Percentiles rank a stretch among this genome's conserved stretches.
Conservation (phyloP, 306 rosid genomes). For the Ochetophila trinervis region DNA sequence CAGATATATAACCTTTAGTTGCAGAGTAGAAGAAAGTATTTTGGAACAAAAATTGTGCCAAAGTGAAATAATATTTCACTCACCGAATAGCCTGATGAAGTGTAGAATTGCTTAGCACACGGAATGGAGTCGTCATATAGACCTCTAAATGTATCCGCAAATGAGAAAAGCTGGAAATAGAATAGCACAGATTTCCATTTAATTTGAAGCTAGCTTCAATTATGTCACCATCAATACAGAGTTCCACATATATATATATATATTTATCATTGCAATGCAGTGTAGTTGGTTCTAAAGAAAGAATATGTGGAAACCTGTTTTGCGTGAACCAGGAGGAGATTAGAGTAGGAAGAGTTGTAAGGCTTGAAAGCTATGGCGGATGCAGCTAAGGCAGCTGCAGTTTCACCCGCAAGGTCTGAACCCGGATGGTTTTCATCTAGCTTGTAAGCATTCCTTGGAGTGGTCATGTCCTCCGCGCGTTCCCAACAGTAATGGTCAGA, state of each 20-base stretch:
- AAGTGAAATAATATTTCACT: not conserved
- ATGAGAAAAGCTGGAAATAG: constrained; percentile 64
- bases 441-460: constrained; percentile 66
- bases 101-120: constrained; percentile 54
- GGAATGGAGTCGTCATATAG: constrained; percentile 57
- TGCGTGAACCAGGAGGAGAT: constrained; percentile 63
- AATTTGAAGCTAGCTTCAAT: no score
- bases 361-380: constrained; percentile 76
- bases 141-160: constrained; percentile 77
- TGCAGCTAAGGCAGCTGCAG: constrained; percentile 89
- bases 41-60: not conserved
- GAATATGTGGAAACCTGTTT: constrained; percentile 44
- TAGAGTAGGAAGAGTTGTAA: constrained; percentile 76
- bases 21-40: not conserved
- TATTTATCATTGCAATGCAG: no score
- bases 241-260: not conserved
- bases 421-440: constrained; percentile 78
- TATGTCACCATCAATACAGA: no score
- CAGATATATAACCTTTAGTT: not conserved
- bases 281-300: not conserved
- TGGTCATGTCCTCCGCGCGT: constrained; percentile 86
- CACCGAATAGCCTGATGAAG: constrained; percentile 80
- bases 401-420: constrained; percentile 87
- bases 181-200: not conserved
- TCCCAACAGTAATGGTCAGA: constrained; percentile 93